Conservation (phyloP, 129 eudicot species). For the Mikania micrantha region DNA sequence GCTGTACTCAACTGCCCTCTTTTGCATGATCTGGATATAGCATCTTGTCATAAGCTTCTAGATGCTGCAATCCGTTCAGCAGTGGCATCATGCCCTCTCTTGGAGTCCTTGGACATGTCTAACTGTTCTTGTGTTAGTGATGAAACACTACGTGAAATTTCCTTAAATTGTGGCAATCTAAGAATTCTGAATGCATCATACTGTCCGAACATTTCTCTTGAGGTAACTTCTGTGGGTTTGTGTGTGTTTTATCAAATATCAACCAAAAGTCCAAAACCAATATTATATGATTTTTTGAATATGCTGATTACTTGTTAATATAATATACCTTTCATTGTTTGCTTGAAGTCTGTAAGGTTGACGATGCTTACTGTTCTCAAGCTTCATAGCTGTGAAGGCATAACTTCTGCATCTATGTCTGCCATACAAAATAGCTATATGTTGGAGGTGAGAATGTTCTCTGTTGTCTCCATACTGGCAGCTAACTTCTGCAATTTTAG, state of each 20-base stretch:
- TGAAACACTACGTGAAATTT: slow-evolving; percentile 85
- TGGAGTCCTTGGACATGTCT: slow-evolving; percentile 92
- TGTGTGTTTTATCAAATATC: background rate
- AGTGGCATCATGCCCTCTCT: slow-evolving; percentile 68
- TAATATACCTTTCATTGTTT: slow-evolving; percentile 12
- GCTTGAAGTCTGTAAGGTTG: slow-evolving; percentile 65
- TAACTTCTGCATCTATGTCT: slow-evolving; percentile 90
- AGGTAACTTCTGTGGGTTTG: slow-evolving; percentile 34
- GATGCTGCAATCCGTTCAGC: slow-evolving; percentile 97
- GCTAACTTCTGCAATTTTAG: background rate
- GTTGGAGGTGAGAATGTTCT: slow-evolving; percentile 63
- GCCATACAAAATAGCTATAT: slow-evolving; percentile 63
- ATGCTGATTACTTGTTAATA: background rate
- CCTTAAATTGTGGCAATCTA: slow-evolving; percentile 50
- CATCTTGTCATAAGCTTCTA: slow-evolving; percentile 96
- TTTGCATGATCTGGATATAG: slow-evolving; percentile 77
- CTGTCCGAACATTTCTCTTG: slow-evolving; percentile 93
- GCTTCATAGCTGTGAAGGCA: slow-evolving; percentile 96
- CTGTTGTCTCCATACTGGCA: background rate
- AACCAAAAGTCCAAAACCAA: background rate
- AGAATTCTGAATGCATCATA: slow-evolving; percentile 79
- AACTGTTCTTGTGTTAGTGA: slow-evolving; percentile 87
- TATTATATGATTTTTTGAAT: background rate
- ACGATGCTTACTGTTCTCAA: slow-evolving; percentile 85
- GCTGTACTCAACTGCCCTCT: slow-evolving; percentile 86